Evolutionary conservation across 1,139 yeast genomes (phyloP).

Genomic region (Pichia sp.): DNA sequence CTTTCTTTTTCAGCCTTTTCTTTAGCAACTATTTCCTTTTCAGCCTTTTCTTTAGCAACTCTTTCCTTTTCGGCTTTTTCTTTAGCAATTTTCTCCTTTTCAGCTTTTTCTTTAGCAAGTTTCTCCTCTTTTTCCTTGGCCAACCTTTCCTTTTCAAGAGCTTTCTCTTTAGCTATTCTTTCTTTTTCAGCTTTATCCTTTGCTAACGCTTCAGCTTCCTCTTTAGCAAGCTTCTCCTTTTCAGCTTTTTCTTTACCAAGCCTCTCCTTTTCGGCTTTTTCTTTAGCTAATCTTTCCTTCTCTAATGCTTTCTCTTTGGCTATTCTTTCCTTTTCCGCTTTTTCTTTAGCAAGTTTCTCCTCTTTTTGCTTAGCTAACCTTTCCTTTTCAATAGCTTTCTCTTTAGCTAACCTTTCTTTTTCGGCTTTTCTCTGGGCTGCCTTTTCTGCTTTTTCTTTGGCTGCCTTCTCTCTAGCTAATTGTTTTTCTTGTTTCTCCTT

Average conservation of each 20-base stretch:
- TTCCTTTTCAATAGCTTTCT: not conserved
- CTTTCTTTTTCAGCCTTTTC: slow-evolving; percentile 1
- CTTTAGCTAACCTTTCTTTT: not conserved
- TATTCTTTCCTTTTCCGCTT: not conserved
- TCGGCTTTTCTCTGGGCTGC: not conserved
- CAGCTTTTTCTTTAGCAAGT: slow-evolving; percentile 1
- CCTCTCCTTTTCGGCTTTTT: slow-evolving; percentile 1
- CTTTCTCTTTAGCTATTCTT: not conserved
- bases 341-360: not conserved
- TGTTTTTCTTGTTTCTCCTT: slow-evolving; percentile 2
- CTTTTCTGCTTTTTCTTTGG: slow-evolving; percentile 4
- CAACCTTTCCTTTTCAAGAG: not conserved
- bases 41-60: slow-evolving; percentile 5
- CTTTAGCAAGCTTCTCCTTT: slow-evolving; percentile 5
- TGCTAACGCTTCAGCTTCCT: slow-evolving; percentile 2
- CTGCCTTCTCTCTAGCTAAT: not conserved
- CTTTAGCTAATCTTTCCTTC: slow-evolving; percentile 19
- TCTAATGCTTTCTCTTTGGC: slow-evolving; percentile 14
- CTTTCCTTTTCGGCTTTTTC: slow-evolving; percentile 14
- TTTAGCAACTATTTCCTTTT: not conserved
- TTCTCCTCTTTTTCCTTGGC: slow-evolving; percentile 7
- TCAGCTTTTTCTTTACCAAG: slow-evolving; percentile 6
- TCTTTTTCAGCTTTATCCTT: slow-evolving; percentile 15
- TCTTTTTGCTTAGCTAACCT: slow-evolving; percentile 6
- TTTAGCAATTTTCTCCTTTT: not conserved